Base-by-base conservation (phyloP, 2,329 filamentous ascomycete genomes). In the Alternaria triticina region DNA sequence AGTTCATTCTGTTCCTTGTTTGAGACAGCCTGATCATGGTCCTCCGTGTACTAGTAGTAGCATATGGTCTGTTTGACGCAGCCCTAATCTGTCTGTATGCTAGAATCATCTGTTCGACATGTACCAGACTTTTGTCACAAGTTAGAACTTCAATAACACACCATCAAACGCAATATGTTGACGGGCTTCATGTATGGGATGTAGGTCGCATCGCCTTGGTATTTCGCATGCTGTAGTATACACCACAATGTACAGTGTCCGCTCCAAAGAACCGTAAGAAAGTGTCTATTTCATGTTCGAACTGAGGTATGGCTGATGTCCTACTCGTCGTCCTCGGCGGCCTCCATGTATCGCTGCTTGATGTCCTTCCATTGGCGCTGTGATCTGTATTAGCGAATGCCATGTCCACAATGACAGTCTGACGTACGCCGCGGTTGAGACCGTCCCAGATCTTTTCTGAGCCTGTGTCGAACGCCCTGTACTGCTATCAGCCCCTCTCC, bases 361-460 rank as follows among this genome's bases (percentile, higher is more conserved):
- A 99, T 97, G 82, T 99, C 96, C 88, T 97, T 97, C 96, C 96
- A 98, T 96, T 97, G 95, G 79, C 95, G 93, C 95, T 98, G 79
- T 74, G 62, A 25, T 17, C 12, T 25, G 27, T 15, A 59, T 78
- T 71, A 78, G 76, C 71, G 25, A 13, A 15, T 40, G 17, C 22
- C 30, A 11, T 6, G 12, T n/a, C 10, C 5, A 54, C 27, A 2
- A 15, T 2, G 23, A n/a, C 17, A 11, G 1, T 17, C 12, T 6
- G 62, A 77, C 76, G 30, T 76, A 97, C 95, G 77, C 96, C 96
- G 77, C 87, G 88, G 89, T 99, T 99, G 81, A 94, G 83, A 80
- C 83, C 87, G 82, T 99, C 93, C 96, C 96, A 99, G 81, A 97
- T 78, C 81, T 86, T 90, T 84, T 97, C 91, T 82, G 95, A 91